Evolutionary conservation across 768 basidiomycete genomes (phyloP).

Genomic region (Mycena chlorophos): DNA sequence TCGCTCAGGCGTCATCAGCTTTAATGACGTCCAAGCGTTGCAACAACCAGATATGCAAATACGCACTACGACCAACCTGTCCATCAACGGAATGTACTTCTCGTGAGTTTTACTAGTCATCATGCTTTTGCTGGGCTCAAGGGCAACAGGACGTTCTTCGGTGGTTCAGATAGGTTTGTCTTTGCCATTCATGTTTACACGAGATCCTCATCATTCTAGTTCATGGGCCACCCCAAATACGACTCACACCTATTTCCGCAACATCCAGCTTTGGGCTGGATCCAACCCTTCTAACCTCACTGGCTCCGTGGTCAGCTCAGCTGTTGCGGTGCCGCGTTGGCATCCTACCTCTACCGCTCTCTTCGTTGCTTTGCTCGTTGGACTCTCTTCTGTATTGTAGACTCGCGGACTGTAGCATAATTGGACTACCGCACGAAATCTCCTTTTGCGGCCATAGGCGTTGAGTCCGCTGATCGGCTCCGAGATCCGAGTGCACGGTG

Average conservation of each 20-base stretch:
- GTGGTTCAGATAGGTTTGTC: constrained; percentile 43
- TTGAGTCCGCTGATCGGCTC: neutral
- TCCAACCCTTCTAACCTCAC: constrained; percentile 49
- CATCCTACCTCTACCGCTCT: neutral
- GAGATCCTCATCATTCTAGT: constrained; percentile 62
- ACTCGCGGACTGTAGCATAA: neutral
- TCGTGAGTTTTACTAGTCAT: too few relatives aligned
- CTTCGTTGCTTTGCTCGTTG: constrained; percentile 2
- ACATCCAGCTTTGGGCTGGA: constrained; percentile 66
- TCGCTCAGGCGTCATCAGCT: constrained; percentile 38
- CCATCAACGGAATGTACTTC: constrained; percentile 73
- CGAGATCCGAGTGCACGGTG: too few relatives aligned
- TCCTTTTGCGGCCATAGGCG: constrained; percentile 1
- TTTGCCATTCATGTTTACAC: constrained; percentile 14
- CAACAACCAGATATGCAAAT: constrained; percentile 64
- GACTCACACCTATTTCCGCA: constrained; percentile 75
- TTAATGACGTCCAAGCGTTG: constrained; percentile 66
- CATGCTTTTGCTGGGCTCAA: neutral
- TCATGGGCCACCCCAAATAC: constrained; percentile 71
- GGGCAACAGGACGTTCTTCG: constrained; percentile 70
- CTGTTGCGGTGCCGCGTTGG: neutral
- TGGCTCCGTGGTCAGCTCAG: constrained; percentile 27
- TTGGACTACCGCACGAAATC: constrained; percentile 1
- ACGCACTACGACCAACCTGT: constrained; percentile 52
- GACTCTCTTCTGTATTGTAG: neutral